A percentile compares a stretch with the other conserved stretches of the same genome.
Evolutionary conservation across 2,329 filamentous ascomycete genomes (phyloP).

Genomic region (Penicillium sp.): DNA sequence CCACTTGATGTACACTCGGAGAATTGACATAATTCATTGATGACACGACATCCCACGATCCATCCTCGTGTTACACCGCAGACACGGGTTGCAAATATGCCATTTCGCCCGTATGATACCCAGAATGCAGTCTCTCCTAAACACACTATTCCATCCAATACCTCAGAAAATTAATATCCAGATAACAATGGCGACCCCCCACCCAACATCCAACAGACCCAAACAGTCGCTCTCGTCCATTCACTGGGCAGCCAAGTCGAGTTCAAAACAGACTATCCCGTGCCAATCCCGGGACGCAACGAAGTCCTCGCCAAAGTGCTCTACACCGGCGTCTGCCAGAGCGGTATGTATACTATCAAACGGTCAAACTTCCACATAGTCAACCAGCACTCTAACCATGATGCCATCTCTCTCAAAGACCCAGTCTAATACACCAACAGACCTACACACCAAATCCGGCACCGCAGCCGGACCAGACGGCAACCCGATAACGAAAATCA

Average conservation of each 20-base stretch:
- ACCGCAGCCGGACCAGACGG: constrained; percentile 40
- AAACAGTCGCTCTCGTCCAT: constrained; percentile 44
- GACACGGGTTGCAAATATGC: neutral
- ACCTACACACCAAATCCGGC: constrained; percentile 42
- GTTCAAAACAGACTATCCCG: constrained; percentile 43
- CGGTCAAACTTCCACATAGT: neutral
- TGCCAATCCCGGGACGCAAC: constrained; percentile 38
- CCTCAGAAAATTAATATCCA: neutral
- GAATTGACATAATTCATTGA: neutral
- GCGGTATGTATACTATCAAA: constrained; percentile 29
- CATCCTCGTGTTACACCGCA: neutral
- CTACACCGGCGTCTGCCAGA: constrained; percentile 47
- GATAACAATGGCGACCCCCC: constrained; percentile 11
- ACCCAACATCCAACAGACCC: constrained; percentile 23
- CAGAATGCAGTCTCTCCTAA: neutral
- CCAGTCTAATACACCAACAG: constrained; percentile 17
- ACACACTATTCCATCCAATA: neutral
- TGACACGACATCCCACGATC: neutral
- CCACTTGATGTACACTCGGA: neutral
- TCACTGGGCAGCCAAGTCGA: constrained; percentile 41
- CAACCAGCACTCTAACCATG: neutral
- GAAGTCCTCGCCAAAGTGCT: constrained; percentile 48
- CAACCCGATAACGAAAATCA: constrained; percentile 44
- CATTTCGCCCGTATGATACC: neutral
- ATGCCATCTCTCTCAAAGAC: neutral